These are phyloP conservation scores for Colletotrichum lini DNA, from an alignment of 2,329 filamentous ascomycete species.

Conservation along the genomic window DNA sequence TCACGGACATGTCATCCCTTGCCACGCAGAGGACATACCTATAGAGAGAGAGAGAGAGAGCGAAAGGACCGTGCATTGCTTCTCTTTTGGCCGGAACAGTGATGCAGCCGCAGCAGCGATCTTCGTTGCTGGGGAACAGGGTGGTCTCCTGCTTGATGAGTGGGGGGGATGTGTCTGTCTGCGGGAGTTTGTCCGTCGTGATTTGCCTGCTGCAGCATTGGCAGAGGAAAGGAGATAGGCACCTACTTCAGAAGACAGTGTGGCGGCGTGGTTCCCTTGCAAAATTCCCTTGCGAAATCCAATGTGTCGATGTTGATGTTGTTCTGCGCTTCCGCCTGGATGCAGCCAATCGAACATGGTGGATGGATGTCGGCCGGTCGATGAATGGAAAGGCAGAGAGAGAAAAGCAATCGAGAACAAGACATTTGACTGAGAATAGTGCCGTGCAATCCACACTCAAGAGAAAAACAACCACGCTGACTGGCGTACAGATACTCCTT, in stretches of 20 bases:
- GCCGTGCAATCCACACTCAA: constrained; percentile 8
- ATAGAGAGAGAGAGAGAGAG: not conserved
- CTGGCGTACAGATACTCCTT: not conserved
- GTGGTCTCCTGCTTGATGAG: constrained; percentile 25
- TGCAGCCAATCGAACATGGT: not conserved
- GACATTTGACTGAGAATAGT: constrained; percentile 7
- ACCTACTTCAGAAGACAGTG: not conserved
- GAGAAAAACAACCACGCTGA: constrained; percentile 12
- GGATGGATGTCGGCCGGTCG: not conserved
- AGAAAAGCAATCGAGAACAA: constrained; percentile 22
- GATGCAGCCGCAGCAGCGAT: constrained; percentile 36
- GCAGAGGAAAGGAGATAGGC: not conserved
- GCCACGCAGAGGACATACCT: not conserved
- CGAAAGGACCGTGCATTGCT: constrained; percentile 17
- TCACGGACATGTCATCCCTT: not conserved
- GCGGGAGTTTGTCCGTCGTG: not conserved
- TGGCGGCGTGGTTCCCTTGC: not conserved
- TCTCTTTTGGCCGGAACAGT: constrained; percentile 8
- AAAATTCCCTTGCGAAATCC: not conserved
- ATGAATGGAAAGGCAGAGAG: not conserved
- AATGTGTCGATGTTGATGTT: not conserved
- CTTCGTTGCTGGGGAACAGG: constrained; percentile 43
- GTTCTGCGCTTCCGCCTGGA: not conserved
- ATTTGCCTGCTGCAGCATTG: constrained; percentile 9
- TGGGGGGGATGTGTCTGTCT: constrained; percentile 19